A percentile compares a stretch with the other conserved stretches of the same genome.
Conservation (phyloP, 257 asterid species). For the Solanum sejunctum region DNA sequence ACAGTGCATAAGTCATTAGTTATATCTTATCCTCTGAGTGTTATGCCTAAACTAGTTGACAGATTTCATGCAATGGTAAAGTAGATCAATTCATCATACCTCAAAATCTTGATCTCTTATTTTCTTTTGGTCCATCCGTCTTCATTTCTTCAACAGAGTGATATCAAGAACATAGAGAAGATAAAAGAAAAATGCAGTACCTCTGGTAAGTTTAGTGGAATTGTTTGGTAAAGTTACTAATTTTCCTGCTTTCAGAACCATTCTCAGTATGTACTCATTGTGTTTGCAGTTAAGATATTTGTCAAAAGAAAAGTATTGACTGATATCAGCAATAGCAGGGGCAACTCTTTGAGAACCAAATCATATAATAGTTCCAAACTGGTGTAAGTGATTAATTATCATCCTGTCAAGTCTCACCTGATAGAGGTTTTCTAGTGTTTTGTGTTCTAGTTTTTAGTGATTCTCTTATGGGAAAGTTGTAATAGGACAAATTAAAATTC, state of each 20-base stretch:
- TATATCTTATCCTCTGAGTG: not conserved
- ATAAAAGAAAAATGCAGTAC: conserved; percentile 23
- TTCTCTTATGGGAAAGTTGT: not conserved
- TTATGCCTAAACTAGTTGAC: not conserved
- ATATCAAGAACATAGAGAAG: conserved; percentile 31
- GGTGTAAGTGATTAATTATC: conserved; percentile 32
- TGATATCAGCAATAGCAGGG: conserved; percentile 68
- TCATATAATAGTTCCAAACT: conserved; percentile 22
- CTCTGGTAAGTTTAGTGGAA: conserved; percentile 28
- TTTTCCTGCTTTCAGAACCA: not conserved
- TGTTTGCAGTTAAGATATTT: conserved; percentile 36
- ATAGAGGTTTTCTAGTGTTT: not conserved
- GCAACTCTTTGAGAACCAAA: conserved; percentile 27
- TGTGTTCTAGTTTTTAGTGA: not conserved
- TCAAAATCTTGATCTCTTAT: not conserved
- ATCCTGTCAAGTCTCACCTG: not conserved
- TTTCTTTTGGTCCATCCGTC: not conserved
- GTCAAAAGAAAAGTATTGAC: conserved; percentile 61
- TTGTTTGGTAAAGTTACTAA: not conserved
- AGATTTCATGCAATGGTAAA: not conserved
- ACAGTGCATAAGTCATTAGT: not conserved
- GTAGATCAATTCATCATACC: not conserved
- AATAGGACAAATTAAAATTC: not conserved
- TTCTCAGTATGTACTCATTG: not conserved
- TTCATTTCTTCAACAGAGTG: conserved; percentile 27